Percentiles rank a stretch among this genome's conserved stretches.
phyloP scores from a whole-genome alignment of 2,329 filamentous ascomycete species.

The Aspergillus sojae region DNA sequence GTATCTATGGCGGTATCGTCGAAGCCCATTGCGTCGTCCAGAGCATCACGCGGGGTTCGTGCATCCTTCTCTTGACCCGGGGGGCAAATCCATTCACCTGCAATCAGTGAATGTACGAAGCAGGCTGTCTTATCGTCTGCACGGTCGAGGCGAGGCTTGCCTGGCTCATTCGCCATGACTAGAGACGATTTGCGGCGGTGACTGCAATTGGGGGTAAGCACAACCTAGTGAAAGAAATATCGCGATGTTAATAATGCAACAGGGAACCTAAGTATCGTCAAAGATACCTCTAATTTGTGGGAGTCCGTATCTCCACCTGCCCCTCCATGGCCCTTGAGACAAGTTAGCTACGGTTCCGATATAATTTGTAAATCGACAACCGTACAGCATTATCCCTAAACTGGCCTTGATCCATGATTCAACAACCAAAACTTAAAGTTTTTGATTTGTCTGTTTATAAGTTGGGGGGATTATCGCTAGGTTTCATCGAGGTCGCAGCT shows the following conservation, averaged over 20 bases:
- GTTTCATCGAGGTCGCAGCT: background rate
- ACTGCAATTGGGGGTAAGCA: slow-evolving; percentile 55
- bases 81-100: slow-evolving; percentile 32
- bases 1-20: slow-evolving; percentile 25
- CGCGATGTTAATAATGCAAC: slow-evolving; percentile 2
- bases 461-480: background rate
- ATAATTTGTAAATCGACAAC: slow-evolving; percentile 15
- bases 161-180: slow-evolving; percentile 47
- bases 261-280: background rate
- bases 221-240: slow-evolving; percentile 48
- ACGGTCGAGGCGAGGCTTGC: slow-evolving; percentile 38
- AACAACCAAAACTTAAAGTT: background rate
- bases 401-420: slow-evolving; percentile 9
- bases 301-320: slow-evolving; percentile 36
- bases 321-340: slow-evolving; percentile 32
- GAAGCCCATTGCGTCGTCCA: slow-evolving; percentile 21
- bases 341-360: slow-evolving; percentile 9
- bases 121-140: slow-evolving; percentile 54
- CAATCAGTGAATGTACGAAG: slow-evolving; percentile 64
- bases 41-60: slow-evolving; percentile 6
- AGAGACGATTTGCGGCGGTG: slow-evolving; percentile 65
- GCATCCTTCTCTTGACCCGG: slow-evolving; percentile 9
- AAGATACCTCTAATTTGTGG: slow-evolving; percentile 39
- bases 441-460: background rate
- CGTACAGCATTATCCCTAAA: slow-evolving; percentile 23